Conservation (phyloP, 2,329 filamentous ascomycete species). For the Microsporum audouinii region DNA sequence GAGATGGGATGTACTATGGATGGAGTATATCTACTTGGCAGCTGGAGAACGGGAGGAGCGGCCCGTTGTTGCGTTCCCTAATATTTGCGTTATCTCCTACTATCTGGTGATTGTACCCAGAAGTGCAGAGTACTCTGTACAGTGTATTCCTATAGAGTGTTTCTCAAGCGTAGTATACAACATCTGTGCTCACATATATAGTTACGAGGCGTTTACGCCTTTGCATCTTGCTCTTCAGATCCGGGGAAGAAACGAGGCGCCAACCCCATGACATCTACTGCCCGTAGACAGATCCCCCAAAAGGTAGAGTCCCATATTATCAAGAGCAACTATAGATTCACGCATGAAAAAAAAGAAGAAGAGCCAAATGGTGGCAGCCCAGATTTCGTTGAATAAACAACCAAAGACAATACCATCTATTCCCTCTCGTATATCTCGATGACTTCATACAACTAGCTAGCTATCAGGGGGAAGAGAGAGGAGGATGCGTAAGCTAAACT, state of each 20-base stretch:
- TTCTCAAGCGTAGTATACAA: too few relatives aligned
- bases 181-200: background rate
- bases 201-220: background rate
- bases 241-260: background rate
- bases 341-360: background rate
- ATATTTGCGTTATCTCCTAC: background rate
- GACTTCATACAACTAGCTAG: background rate
- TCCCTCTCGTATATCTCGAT: background rate
- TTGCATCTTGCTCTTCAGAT: background rate
- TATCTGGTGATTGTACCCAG: background rate
- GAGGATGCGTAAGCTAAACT: background rate
- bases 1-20: background rate
- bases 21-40: background rate
- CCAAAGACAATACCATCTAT: too few relatives aligned
- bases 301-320: background rate
- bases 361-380: too few relatives aligned
- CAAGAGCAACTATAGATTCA: background rate
- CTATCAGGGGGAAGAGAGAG: background rate
- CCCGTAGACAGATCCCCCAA: background rate
- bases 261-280: background rate
- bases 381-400: too few relatives aligned
- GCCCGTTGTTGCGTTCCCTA: background rate
- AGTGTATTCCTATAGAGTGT: background rate
- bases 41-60: constrained; percentile 1
- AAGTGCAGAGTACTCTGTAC: background rate